A percentile compares a stretch with the other conserved stretches of the same genome.
Evolutionary conservation across 2,329 filamentous ascomycete species (phyloP).

Genomic region (Colletotrichum navitas): DNA sequence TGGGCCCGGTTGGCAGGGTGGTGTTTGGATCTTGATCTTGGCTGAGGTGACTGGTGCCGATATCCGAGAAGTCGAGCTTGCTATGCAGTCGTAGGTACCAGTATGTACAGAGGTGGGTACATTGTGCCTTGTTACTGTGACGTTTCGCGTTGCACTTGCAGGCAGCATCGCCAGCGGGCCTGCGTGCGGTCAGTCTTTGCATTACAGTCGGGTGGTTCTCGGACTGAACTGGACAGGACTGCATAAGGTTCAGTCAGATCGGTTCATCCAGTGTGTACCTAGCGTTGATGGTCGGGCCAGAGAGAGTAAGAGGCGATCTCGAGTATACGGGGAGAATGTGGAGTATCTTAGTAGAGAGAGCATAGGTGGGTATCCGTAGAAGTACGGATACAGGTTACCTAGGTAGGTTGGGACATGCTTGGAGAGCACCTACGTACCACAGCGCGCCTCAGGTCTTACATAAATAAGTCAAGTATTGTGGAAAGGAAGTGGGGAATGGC

Average conservation of each 20-base stretch:
- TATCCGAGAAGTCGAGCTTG: slow-evolving; percentile 31
- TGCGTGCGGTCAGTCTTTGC: neutral
- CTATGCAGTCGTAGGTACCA: too few species aligned
- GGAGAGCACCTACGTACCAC: neutral
- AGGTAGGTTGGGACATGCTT: too few species aligned
- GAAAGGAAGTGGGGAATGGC: neutral
- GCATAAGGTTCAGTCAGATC: too few species aligned
- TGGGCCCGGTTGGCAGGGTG: neutral
- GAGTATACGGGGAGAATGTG: neutral
- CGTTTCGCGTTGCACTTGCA: neutral
- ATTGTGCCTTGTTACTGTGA: slow-evolving; percentile 16
- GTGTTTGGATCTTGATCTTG: slow-evolving; percentile 7
- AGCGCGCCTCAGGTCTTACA: neutral
- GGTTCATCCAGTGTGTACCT: neutral
- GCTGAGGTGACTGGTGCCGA: slow-evolving; percentile 20
- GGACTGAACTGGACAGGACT: too few species aligned
- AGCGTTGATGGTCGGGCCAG: neutral
- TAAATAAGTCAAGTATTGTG: slow-evolving; percentile 24
- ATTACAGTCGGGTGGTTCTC: neutral
- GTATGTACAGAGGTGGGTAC: neutral
- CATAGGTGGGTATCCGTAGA: too few species aligned
- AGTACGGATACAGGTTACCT: too few species aligned
- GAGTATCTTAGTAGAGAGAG: too few species aligned
- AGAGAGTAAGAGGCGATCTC: neutral
- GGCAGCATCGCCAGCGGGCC: neutral